These are phyloP conservation scores for Neurospora tetrasperma DNA, from an alignment of 495 filamentous ascomycete species.

Conservation along the genomic window DNA sequence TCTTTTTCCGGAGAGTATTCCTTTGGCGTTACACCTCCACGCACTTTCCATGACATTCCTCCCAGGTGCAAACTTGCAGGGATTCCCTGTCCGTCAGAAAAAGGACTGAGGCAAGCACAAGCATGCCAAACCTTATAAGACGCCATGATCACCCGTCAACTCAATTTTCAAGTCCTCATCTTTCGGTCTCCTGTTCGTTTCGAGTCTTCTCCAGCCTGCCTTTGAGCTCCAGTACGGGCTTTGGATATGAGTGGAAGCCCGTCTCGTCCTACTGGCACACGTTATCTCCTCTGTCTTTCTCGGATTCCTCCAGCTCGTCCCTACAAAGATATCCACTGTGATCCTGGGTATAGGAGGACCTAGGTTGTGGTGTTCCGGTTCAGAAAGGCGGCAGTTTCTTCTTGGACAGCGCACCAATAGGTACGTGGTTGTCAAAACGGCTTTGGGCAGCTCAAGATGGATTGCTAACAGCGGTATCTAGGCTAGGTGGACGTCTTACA, in stretches of 20 bases:
- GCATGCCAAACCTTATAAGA: not conserved
- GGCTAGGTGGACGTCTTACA: not conserved
- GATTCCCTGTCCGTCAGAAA: not conserved
- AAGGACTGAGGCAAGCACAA: not conserved
- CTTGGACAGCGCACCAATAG: not conserved
- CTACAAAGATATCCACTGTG: not conserved
- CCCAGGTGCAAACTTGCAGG: not conserved
- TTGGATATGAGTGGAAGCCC: not conserved
- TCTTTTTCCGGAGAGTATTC: not conserved
- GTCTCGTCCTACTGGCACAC: not conserved
- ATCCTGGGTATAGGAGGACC: not conserved
- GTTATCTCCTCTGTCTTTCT: not conserved
- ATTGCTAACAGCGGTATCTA: not conserved
- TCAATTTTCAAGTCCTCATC: not conserved
- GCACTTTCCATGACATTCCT: not conserved
- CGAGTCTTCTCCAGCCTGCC: not conserved
- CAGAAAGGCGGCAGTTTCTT: not conserved
- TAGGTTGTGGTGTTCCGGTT: not conserved
- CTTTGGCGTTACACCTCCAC: not conserved
- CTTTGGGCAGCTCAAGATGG: not conserved
- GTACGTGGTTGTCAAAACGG: not conserved
- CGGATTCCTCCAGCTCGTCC: not conserved
- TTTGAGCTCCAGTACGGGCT: not conserved
- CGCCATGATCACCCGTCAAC: not conserved
- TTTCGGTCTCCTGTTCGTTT: not conserved